These are phyloP conservation scores for Hansenula anomala DNA, from an alignment of 1,139 yeast species.

Conservation along the genomic window DNA sequence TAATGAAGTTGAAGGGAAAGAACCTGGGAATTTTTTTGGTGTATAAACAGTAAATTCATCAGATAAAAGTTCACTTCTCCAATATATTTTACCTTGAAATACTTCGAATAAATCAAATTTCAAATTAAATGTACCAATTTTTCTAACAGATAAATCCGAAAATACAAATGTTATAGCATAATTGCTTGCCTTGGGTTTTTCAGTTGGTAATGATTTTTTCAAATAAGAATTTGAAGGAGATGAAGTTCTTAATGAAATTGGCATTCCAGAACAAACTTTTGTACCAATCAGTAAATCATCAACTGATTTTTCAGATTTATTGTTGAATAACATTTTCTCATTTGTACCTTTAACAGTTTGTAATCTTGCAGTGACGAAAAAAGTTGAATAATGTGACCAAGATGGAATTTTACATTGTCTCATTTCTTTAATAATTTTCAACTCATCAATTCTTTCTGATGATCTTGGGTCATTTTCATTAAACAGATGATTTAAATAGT, in stretches of 20 bases:
- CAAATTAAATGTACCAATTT: conserved; percentile 20
- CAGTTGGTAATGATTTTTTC: conserved; percentile 11
- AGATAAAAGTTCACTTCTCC: conserved; percentile 13
- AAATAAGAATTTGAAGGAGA: conserved; percentile 12
- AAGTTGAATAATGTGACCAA: conserved; percentile 24
- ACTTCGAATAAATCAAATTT: conserved; percentile 23
- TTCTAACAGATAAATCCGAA: conserved; percentile 23
- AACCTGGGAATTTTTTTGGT: conserved; percentile 26
- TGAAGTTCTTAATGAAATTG: conserved; percentile 14
- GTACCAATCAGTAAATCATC: conserved; percentile 21
- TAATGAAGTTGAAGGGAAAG: conserved; percentile 21
- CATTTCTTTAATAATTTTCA: conserved; percentile 14
- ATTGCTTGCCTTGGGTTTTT: conserved; percentile 13
- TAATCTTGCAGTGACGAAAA: conserved; percentile 22
- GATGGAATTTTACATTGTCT: conserved; percentile 16
- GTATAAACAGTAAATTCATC: conserved; percentile 21
- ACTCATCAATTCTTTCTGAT: conserved; percentile 19
- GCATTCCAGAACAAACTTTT: conserved; percentile 24
- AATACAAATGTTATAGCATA: conserved; percentile 23
- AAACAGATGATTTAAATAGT: conserved; percentile 4
- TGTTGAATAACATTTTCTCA: conserved; percentile 6
- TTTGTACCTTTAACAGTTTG: conserved; percentile 11
- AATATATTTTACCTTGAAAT: conserved; percentile 15
- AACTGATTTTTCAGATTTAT: conserved; percentile 5
- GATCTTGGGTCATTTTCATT: conserved; percentile 10